Conservation (phyloP, 2,329 filamentous ascomycete species). For the Rachicladosporium sp. region DNA sequence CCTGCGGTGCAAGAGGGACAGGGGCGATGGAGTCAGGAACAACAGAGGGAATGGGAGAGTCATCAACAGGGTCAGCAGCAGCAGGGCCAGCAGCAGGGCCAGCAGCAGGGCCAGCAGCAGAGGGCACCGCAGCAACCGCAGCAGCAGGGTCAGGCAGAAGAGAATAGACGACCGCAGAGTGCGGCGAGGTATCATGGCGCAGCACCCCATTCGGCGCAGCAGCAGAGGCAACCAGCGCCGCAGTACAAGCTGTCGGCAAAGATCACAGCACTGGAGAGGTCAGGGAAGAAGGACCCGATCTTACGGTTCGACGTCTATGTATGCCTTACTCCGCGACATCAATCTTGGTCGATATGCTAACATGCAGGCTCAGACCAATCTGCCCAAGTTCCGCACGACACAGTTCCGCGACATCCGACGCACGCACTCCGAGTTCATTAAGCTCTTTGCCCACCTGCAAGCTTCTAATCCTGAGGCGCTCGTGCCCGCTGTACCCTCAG, state of each 20-base stretch:
- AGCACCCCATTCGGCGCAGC: slow-evolving; percentile 20
- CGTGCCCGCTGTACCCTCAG: slow-evolving; percentile 86
- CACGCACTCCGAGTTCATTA: slow-evolving; percentile 88
- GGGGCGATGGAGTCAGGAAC: slow-evolving; percentile 5
- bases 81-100: slow-evolving; percentile 22
- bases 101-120: slow-evolving; percentile 28
- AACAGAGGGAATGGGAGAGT: slow-evolving; percentile 11
- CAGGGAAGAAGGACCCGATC: slow-evolving; percentile 90
- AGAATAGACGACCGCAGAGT: slow-evolving; percentile 18
- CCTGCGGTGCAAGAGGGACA: slow-evolving; percentile 12
- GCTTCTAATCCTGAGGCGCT: slow-evolving; percentile 95
- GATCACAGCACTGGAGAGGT: slow-evolving; percentile 84
- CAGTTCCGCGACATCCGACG: slow-evolving; percentile 96
- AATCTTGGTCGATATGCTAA: slow-evolving; percentile 7
- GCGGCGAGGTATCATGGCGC: slow-evolving; percentile 21
- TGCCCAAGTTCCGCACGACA: slow-evolving; percentile 94
- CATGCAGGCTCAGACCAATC: slow-evolving; percentile 62
- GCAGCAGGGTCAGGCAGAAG: slow-evolving; percentile 16
- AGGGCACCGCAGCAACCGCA: slow-evolving; percentile 27
- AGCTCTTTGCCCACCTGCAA: slow-evolving; percentile 90
- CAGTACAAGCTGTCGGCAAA: slow-evolving; percentile 72
- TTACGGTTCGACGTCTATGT: slow-evolving; percentile 94
- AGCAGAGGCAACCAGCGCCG: slow-evolving; percentile 21
- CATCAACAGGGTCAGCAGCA: slow-evolving; percentile 9
- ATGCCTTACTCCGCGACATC: slow-evolving; percentile 26